Percentiles rank a stretch among this genome's conserved stretches.
Conservation (phyloP, 768 basidiomycete genomes). For the Termitomyces bulborhizus region DNA sequence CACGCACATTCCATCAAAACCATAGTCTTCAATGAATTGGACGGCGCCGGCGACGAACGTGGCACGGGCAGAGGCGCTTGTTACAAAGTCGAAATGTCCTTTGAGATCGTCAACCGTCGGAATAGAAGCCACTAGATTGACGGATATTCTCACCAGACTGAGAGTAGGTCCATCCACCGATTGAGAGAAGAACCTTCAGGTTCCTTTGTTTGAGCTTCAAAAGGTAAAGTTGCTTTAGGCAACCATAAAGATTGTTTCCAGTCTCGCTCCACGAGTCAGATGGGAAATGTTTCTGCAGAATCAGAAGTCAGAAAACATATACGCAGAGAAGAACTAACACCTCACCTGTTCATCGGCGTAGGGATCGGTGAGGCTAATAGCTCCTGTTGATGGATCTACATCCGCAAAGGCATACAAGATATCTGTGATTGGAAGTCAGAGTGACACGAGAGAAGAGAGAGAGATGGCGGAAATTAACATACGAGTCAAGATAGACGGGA, state of each 20-base stretch:
- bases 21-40: conserved; percentile 63
- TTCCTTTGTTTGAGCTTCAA: conserved; percentile 56
- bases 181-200: conserved; percentile 41
- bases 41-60: conserved; percentile 60
- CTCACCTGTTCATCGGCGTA: conserved; percentile 69
- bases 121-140: not conserved
- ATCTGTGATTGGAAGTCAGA: conserved; percentile 22
- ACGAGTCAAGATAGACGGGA: conserved; percentile 58
- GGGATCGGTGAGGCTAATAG: conserved; percentile 59
- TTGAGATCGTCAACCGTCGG: not conserved
- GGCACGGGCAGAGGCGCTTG: conserved; percentile 38
- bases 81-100: conserved; percentile 67
- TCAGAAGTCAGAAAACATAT: conserved; percentile 10
- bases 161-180: conserved; percentile 49
- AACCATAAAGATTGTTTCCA: too few species aligned
- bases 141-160: conserved; percentile 36
- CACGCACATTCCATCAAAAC: conserved; percentile 72
- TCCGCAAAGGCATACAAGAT: conserved; percentile 81
- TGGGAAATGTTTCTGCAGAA: not conserved
- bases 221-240: conserved; percentile 56
- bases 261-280: too few species aligned
- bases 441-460: not conserved
- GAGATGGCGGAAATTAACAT: conserved; percentile 10
- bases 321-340: not conserved
- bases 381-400: conserved; percentile 52